Conservation (phyloP, 352 stramenopile genomes). For the Phytophthora sp. region DNA sequence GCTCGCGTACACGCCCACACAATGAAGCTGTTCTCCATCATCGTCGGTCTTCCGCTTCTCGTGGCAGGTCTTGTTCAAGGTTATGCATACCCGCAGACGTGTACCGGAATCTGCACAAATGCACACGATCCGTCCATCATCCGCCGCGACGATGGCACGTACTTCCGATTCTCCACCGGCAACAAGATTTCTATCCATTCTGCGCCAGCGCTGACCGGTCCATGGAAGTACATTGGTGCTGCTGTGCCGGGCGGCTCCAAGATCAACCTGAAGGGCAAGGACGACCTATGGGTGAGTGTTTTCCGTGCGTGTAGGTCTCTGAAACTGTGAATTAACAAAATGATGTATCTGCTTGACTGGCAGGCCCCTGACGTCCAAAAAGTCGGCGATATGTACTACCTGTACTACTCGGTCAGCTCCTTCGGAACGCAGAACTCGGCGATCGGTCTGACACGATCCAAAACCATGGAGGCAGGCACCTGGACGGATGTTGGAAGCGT, state of each 20-base stretch:
- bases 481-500: slow-evolving; percentile 44
- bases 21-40: neutral
- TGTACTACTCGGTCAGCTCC: slow-evolving; percentile 64
- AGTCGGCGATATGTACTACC: slow-evolving; percentile 55
- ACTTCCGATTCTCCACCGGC: slow-evolving; percentile 56
- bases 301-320: neutral
- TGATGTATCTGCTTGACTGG: no score
- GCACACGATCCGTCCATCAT: slow-evolving; percentile 53
- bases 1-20: no score
- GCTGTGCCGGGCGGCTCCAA: slow-evolving; percentile 41
- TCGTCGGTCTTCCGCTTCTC: slow-evolving; percentile 16
- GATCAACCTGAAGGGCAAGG: slow-evolving; percentile 43
- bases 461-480: slow-evolving; percentile 49
- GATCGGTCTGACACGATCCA: slow-evolving; percentile 48
- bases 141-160: slow-evolving; percentile 48
- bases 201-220: slow-evolving; percentile 34
- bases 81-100: slow-evolving; percentile 24
- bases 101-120: slow-evolving; percentile 33
- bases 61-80: slow-evolving; percentile 13
- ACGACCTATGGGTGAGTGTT: slow-evolving; percentile 44
- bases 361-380: slow-evolving; percentile 54
- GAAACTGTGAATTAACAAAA: neutral
- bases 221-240: slow-evolving; percentile 46
- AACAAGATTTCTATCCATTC: slow-evolving; percentile 53
- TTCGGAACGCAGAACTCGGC: slow-evolving; percentile 54